Conservation (phyloP, 257 asterid genomes). For the Eustoma russellianum region DNA sequence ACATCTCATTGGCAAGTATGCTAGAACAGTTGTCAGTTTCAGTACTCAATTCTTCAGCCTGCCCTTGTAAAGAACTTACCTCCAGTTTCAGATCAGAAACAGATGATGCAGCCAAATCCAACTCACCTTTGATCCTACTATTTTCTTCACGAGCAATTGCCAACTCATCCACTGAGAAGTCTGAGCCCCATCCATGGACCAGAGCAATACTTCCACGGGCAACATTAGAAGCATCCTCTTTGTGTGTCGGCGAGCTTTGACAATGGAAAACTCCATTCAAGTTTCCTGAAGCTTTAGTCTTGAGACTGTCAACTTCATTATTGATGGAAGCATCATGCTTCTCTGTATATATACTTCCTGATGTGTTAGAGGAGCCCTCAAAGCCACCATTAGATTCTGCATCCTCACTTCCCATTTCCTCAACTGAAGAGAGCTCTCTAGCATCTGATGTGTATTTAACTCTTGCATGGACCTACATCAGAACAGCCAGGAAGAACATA, state of each 20-base stretch:
- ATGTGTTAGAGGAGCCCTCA: slow-evolving; percentile 81
- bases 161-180: slow-evolving; percentile 48
- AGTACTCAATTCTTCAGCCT: slow-evolving; percentile 58
- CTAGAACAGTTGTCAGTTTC: slow-evolving; percentile 53
- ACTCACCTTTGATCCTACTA: slow-evolving; percentile 54
- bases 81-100: slow-evolving; percentile 68
- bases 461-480: slow-evolving; percentile 48
- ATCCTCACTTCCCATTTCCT: slow-evolving; percentile 64
- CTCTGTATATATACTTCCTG: slow-evolving; percentile 74
- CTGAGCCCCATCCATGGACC: slow-evolving; percentile 48
- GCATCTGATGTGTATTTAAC: slow-evolving; percentile 49
- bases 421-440: slow-evolving; percentile 58
- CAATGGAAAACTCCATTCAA: slow-evolving; percentile 23
- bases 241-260: slow-evolving; percentile 36
- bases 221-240: slow-evolving; percentile 41
- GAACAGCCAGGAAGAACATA: slow-evolving; percentile 5
- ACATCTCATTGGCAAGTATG: slow-evolving; percentile 49
- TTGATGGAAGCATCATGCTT: slow-evolving; percentile 45
- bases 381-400: slow-evolving; percentile 54
- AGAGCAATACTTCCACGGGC: slow-evolving; percentile 41
- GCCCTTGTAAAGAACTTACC: slow-evolving; percentile 61
- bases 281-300: slow-evolving; percentile 35
- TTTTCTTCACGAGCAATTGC: slow-evolving; percentile 64
- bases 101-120: slow-evolving; percentile 75
- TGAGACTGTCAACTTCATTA: slow-evolving; percentile 42